These are phyloP conservation scores for Vitis labrusca DNA, from an alignment of 164 flowering plant species.

Conservation along the genomic window DNA sequence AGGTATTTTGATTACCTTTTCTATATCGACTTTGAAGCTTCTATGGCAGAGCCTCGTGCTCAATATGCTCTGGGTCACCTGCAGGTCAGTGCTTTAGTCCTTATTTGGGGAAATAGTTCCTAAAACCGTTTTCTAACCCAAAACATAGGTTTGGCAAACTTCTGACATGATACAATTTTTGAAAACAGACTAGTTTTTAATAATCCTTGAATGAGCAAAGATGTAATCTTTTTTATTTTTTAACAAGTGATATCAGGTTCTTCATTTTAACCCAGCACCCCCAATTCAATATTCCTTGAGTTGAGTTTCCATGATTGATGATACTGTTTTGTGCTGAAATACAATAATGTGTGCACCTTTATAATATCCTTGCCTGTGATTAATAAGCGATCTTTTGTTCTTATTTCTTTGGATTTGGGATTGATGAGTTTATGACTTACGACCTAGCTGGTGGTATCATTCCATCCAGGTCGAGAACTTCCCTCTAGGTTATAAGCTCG, in stretches of 20 bases:
- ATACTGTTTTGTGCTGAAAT: neutral
- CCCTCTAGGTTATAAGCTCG: no score
- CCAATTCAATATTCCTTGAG: no score
- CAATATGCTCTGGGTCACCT: conserved; percentile 85
- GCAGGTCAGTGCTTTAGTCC: conserved; percentile 55
- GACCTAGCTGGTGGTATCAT: no score
- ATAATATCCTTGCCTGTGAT: neutral
- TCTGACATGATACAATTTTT: no score
- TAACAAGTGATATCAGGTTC: neutral
- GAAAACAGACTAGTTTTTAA: no score
- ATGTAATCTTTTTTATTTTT: neutral
- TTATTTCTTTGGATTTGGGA: neutral
- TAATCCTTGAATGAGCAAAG: no score
- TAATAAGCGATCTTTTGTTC: neutral
- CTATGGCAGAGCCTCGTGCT: conserved; percentile 91
- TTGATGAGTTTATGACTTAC: neutral
- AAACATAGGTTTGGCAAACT: no score
- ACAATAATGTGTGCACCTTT: neutral
- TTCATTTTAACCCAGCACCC: neutral
- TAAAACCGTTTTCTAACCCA: no score
- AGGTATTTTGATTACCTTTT: conserved; percentile 96
- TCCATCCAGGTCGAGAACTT: no score
- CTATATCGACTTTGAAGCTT: conserved; percentile 93
- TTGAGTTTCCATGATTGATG: neutral
- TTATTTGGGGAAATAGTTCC: no score